Evolutionary conservation across 1,284 basidiomycete genomes (phyloP).

Genomic region (Ceratobasidium sp.): DNA sequence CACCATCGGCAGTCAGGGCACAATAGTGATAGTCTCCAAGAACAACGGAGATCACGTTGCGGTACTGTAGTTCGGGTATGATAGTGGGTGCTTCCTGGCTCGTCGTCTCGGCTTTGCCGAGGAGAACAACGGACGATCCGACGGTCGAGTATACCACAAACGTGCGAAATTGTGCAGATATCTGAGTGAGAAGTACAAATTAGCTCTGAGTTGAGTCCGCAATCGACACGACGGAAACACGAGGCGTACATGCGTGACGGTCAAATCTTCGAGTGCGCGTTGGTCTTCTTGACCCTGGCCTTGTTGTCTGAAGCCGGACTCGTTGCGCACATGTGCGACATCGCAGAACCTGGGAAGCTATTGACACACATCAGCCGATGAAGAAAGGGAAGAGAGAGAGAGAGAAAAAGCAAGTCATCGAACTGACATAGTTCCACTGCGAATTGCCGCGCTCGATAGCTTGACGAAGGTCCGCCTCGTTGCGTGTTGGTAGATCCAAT

Average conservation of each 20-base stretch:
- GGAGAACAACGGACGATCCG: constrained; percentile 70
- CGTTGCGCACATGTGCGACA: constrained; percentile 55
- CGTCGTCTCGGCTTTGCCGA: constrained; percentile 60
- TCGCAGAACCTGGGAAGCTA: constrained; percentile 78
- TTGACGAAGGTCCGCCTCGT: constrained; percentile 47
- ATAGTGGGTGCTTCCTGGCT: constrained; percentile 60
- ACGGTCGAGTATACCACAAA: constrained; percentile 81
- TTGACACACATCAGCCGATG: constrained; percentile 10
- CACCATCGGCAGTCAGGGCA: constrained; percentile 79
- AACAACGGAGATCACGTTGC: constrained; percentile 79
- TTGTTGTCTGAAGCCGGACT: constrained; percentile 53
- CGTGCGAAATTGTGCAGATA: constrained; percentile 82
- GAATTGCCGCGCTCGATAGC: constrained; percentile 30
- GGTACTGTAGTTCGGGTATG: constrained; percentile 74
- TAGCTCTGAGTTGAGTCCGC: background rate
- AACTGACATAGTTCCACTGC: constrained; percentile 75
- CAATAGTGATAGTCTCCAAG: constrained; percentile 91
- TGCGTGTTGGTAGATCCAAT: constrained; percentile 54
- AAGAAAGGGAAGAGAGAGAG: constrained; percentile 12
- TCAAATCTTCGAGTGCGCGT: constrained; percentile 56
- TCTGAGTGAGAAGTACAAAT: constrained; percentile 57
- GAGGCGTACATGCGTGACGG: constrained; percentile 71
- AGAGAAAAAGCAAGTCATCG: background rate
- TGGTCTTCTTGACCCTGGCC: constrained; percentile 44
- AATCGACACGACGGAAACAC: constrained; percentile 35